phyloP scores from a whole-genome alignment of 352 stramenopile species.

The Globisporangium cylindrosporum region DNA sequence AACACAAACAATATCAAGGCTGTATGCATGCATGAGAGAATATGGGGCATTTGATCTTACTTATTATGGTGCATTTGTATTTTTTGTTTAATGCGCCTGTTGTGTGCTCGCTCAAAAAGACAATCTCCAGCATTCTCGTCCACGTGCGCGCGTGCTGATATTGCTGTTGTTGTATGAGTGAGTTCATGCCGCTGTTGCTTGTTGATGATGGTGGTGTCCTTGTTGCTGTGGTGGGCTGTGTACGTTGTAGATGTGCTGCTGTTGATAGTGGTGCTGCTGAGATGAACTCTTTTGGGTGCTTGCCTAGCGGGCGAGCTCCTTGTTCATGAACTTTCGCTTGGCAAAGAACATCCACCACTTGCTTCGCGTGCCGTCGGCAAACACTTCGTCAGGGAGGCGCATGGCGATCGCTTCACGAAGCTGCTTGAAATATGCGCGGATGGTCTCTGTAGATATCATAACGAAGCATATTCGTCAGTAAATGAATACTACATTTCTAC shows the following conservation, averaged over 20 bases:
- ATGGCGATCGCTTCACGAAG: constrained; percentile 81
- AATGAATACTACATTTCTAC: background rate
- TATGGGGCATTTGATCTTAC: background rate
- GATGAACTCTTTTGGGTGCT: background rate
- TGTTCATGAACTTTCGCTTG: constrained; percentile 96
- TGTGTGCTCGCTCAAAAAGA: background rate
- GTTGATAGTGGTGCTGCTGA: background rate
- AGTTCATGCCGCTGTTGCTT: background rate
- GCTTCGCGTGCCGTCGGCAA: constrained; percentile 81
- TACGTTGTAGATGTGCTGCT: background rate
- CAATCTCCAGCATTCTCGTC: background rate
- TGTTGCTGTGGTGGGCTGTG: background rate
- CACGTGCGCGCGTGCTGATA: background rate
- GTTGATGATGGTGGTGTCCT: constrained; percentile 1
- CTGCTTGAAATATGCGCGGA: constrained; percentile 90
- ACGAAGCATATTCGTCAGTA: background rate
- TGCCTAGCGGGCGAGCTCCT: constrained; percentile 73
- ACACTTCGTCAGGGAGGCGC: constrained; percentile 83
- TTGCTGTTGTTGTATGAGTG: too few species aligned
- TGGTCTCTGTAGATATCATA: constrained; percentile 53
- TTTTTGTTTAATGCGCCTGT: background rate
- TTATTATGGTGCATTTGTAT: background rate
- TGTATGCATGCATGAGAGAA: background rate
- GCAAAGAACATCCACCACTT: constrained; percentile 95
- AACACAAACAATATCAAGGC: constrained; percentile 2